Conservation (phyloP, 805 yeast genomes). For the Candida glaebosa region DNA sequence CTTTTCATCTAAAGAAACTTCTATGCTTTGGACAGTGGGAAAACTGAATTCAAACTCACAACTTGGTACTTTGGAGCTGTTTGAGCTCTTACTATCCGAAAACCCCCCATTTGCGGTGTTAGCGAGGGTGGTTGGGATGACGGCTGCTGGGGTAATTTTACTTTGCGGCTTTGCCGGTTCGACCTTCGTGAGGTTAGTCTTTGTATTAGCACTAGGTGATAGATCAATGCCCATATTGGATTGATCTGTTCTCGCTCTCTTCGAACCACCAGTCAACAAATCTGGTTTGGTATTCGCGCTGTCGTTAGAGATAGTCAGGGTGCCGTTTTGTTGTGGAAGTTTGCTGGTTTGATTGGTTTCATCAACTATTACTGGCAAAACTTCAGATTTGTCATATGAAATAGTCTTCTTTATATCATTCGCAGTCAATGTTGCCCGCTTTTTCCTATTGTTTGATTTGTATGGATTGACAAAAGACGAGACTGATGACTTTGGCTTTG, state of each 20-base stretch:
- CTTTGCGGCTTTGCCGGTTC: too few species aligned
- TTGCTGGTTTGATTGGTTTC: background rate
- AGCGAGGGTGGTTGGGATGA: background rate
- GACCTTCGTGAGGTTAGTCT: too few species aligned
- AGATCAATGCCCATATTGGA: too few species aligned
- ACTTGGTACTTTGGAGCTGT: background rate
- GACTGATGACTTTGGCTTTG: constrained; percentile 20
- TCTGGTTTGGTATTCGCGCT: too few species aligned
- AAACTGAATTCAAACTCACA: constrained; percentile 14
- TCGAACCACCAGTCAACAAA: too few species aligned
- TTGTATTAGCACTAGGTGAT: too few species aligned
- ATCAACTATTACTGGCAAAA: too few species aligned
- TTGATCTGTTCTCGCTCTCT: too few species aligned
- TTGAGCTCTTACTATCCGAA: background rate
- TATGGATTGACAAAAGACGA: constrained; percentile 32
- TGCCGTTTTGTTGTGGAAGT: too few species aligned
- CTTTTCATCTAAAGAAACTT: constrained; percentile 18
- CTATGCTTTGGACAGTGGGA: constrained; percentile 19
- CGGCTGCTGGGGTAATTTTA: background rate
- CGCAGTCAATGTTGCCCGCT: constrained; percentile 21
- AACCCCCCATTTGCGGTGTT: background rate
- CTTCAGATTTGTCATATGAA: constrained; percentile 29
- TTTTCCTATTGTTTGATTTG: constrained; percentile 6
- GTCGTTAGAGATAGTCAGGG: too few species aligned
- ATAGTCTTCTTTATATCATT: constrained; percentile 36